phyloP scores from a whole-genome alignment of 805 yeast genomes.

The Helenozyma baotianmanensis region DNA sequence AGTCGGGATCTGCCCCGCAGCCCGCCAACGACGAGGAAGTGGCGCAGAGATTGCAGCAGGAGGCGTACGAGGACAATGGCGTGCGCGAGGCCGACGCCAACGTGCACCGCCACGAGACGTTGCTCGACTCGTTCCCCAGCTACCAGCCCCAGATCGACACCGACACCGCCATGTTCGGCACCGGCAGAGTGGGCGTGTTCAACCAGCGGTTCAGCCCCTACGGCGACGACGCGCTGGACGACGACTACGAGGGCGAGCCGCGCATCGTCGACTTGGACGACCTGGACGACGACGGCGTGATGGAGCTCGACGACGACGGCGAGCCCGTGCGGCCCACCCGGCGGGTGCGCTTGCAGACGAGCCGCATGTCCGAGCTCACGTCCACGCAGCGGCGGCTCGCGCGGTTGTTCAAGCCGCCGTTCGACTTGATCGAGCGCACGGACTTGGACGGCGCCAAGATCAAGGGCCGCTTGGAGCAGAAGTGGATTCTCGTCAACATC shows the following conservation, averaged over 20 bases:
- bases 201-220: conserved; percentile 46
- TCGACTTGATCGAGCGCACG: conserved; percentile 70
- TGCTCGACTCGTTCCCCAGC: conserved; percentile 44
- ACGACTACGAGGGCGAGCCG: conserved; percentile 20
- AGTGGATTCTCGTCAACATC: conserved; percentile 84
- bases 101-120: conserved; percentile 71
- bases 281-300: conserved; percentile 31
- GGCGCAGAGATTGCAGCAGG: conserved; percentile 61
- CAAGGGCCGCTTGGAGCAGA: conserved; percentile 57
- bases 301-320: conserved; percentile 28
- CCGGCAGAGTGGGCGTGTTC: conserved; percentile 49
- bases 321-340: conserved; percentile 16
- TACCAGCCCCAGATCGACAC: conserved; percentile 11
- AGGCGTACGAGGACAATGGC: conserved; percentile 44
- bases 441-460: conserved; percentile 71
- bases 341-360: conserved; percentile 6
- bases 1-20: conserved; percentile 30
- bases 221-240: conserved; percentile 20
- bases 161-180: conserved; percentile 45
- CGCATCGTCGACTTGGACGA: conserved; percentile 23
- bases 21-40: conserved; percentile 44
- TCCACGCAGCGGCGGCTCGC: conserved; percentile 69
- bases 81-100: conserved; percentile 66
- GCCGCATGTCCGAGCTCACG: conserved; percentile 32
- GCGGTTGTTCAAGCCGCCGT: conserved; percentile 85